phyloP scores from a whole-genome alignment of 192 early-diverging fungal species.

The Ramicandelaber brevisporus region DNA sequence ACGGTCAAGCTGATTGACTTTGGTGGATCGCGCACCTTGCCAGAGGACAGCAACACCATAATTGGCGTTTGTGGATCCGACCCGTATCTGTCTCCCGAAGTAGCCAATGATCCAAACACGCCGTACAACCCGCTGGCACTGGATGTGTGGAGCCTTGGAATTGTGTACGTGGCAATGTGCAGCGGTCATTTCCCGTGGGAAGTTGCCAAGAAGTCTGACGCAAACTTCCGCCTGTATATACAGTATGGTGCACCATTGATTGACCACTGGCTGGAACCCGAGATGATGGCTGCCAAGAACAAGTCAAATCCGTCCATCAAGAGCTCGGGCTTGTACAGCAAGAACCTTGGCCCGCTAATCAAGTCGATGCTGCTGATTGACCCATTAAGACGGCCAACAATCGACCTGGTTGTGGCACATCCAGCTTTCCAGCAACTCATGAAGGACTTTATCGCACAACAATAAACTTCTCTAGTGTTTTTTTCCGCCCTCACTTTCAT shows the following conservation, averaged over 20 bases:
- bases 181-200: constrained; percentile 47
- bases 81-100: constrained; percentile 89
- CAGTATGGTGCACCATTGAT: constrained; percentile 16
- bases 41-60: constrained; percentile 25
- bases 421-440: too few relatives aligned
- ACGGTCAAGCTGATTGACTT: constrained; percentile 1
- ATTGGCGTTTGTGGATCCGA: constrained; percentile 72
- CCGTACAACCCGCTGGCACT: constrained; percentile 66
- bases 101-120: constrained; percentile 18
- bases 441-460: too few relatives aligned
- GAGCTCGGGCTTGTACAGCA: too few relatives aligned
- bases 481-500: too few relatives aligned
- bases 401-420: constrained; percentile 44
- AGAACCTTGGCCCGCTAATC: constrained; percentile 26
- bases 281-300: constrained; percentile 1
- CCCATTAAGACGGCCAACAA: constrained; percentile 38
- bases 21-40: constrained; percentile 24
- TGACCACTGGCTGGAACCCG: constrained; percentile 20
- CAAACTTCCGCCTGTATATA: constrained; percentile 32
- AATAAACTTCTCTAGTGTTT: too few relatives aligned
- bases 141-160: constrained; percentile 73
- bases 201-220: constrained; percentile 23
- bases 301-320: constrained; percentile 10
- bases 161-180: constrained; percentile 56
- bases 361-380: constrained; percentile 49